Evolutionary conservation across 257 asterid species (phyloP).

Genomic region (Henckelia pumila): DNA sequence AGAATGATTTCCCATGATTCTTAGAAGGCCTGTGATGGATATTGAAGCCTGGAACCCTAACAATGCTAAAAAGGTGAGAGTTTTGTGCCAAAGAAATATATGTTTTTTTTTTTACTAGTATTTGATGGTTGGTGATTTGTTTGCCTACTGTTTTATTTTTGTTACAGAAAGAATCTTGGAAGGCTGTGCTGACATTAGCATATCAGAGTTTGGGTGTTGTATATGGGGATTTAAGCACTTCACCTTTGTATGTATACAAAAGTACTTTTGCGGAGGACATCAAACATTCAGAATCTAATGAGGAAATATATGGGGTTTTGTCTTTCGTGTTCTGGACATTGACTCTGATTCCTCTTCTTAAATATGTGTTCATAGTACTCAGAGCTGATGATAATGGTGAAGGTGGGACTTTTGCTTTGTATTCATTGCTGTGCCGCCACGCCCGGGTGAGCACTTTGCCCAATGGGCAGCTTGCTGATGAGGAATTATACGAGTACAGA

Average conservation of each 20-base stretch:
- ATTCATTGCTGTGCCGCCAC: constrained; percentile 81
- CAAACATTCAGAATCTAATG: constrained; percentile 82
- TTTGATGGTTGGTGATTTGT: not conserved
- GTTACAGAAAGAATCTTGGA: constrained; percentile 84
- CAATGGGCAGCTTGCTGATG: constrained; percentile 91
- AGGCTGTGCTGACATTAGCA: constrained; percentile 73
- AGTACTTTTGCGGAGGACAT: constrained; percentile 98
- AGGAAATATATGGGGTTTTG: constrained; percentile 83
- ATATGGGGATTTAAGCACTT: constrained; percentile 94
- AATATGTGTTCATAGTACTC: constrained; percentile 82
- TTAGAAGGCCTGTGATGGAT: constrained; percentile 62
- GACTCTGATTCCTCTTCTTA: constrained; percentile 79
- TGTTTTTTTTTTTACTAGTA: not conserved
- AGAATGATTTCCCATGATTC: constrained; percentile 45
- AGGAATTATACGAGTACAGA: constrained; percentile 75
- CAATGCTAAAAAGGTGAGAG: constrained; percentile 63
- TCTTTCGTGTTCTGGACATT: constrained; percentile 93
- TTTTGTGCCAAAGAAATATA: constrained; percentile 17
- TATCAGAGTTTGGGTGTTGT: constrained; percentile 96
- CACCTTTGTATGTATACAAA: constrained; percentile 91
- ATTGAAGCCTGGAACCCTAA: constrained; percentile 62
- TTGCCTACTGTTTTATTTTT: not conserved
- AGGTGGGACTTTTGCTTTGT: constrained; percentile 95
- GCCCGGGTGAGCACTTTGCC: constrained; percentile 82
- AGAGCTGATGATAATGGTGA: constrained; percentile 96